A percentile compares a stretch with the other conserved stretches of the same genome.
These are phyloP conservation scores for Boletellus emodensis DNA, from an alignment of 768 basidiomycete species.

Conservation along the genomic window DNA sequence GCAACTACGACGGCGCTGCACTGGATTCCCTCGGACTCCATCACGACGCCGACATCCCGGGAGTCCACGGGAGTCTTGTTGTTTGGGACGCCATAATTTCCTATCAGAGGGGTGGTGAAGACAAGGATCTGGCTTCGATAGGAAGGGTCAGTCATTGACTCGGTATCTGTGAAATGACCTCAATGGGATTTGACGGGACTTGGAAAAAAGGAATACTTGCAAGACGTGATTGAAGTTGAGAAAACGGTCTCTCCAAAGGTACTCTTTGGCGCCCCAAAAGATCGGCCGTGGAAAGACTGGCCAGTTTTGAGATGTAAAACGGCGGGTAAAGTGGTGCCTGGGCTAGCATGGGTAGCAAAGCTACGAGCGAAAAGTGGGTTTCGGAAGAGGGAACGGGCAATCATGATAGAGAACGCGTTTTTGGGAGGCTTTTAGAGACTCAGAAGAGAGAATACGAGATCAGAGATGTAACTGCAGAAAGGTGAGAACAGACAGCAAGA, in stretches of 20 bases:
- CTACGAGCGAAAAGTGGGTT: slow-evolving; percentile 51
- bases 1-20: slow-evolving; percentile 91
- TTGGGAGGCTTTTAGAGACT: slow-evolving; percentile 25
- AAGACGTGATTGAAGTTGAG: slow-evolving; percentile 97
- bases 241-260: slow-evolving; percentile 97
- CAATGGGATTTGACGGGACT: slow-evolving; percentile 5
- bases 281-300: slow-evolving; percentile 84
- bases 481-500: slow-evolving; percentile 19
- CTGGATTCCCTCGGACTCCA: slow-evolving; percentile 88
- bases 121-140: slow-evolving; percentile 98
- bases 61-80: slow-evolving; percentile 72
- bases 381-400: slow-evolving; percentile 50
- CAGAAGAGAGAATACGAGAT: slow-evolving; percentile 81
- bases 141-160: slow-evolving; percentile 99
- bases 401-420: slow-evolving; percentile 44
- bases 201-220: slow-evolving; percentile 42
- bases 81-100: slow-evolving; percentile 93
- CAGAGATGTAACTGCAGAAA: slow-evolving; percentile 72
- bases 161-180: slow-evolving; percentile 67
- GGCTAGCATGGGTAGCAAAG: slow-evolving; percentile 63
- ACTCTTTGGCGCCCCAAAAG: slow-evolving; percentile 85
- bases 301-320: slow-evolving; percentile 90
- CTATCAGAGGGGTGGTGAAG: slow-evolving; percentile 97
- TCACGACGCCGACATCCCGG: slow-evolving; percentile 78
- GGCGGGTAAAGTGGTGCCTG: slow-evolving; percentile 58